phyloP scores from a whole-genome alignment of 1,139 yeast genomes.

The Hansenula sp. region DNA sequence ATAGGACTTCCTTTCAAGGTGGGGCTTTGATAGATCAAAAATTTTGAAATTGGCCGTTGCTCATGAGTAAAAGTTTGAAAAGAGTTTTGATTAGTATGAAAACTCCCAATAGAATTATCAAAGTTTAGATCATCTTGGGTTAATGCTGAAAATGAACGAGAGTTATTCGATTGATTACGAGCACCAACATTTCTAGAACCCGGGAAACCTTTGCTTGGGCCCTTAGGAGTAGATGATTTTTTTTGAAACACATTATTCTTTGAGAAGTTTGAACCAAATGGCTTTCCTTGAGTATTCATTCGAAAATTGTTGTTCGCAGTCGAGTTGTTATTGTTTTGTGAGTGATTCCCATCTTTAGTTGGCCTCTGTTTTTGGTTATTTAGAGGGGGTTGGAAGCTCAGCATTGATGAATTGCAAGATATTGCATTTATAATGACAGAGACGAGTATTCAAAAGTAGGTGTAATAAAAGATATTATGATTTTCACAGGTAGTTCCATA shows the following conservation, averaged over 20 bases:
- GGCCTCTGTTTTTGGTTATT: background rate
- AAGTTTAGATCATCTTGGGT: slow-evolving; percentile 3
- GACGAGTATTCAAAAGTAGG: no score
- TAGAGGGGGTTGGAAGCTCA: background rate
- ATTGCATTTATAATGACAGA: background rate
- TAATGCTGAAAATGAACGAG: background rate
- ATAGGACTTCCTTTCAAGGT: slow-evolving; percentile 24
- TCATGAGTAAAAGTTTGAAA: slow-evolving; percentile 16
- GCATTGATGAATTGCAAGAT: background rate
- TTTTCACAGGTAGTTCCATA: no score
- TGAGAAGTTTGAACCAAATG: background rate
- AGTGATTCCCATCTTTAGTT: background rate
- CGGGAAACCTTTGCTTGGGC: background rate
- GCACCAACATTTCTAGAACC: no score
- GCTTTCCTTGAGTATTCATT: background rate
- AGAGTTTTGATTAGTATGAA: background rate
- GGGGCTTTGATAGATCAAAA: slow-evolving; percentile 31
- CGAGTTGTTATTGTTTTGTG: background rate
- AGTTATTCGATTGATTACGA: no score
- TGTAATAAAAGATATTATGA: no score
- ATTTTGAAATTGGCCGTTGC: slow-evolving; percentile 28
- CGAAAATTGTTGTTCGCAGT: background rate
- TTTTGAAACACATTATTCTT: background rate
- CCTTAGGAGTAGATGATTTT: background rate
- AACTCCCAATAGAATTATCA: slow-evolving; percentile 10